phyloP scores from a whole-genome alignment of 1,284 basidiomycete species.

The Ustilago xerochloae region DNA sequence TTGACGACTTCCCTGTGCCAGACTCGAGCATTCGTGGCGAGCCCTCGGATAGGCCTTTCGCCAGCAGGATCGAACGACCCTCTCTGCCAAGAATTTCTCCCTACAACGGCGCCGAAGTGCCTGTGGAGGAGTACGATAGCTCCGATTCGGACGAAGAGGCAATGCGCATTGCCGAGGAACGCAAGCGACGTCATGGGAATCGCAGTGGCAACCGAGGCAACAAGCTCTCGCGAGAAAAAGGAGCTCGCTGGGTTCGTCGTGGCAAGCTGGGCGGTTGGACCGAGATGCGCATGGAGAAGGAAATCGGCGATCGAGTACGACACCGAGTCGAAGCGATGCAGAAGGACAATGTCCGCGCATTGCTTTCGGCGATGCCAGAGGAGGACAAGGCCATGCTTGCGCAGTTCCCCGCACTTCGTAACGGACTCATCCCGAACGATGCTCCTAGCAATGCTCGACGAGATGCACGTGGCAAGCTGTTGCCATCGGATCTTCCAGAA shows the following conservation, averaged over 20 bases:
- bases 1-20: slow-evolving; percentile 41
- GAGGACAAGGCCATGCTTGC: slow-evolving; percentile 47
- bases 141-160: slow-evolving; percentile 55
- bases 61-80: slow-evolving; percentile 36
- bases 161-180: slow-evolving; percentile 37
- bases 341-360: slow-evolving; percentile 56
- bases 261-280: slow-evolving; percentile 64
- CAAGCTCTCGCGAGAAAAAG: slow-evolving; percentile 59
- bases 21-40: slow-evolving; percentile 48
- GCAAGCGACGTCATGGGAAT: slow-evolving; percentile 40
- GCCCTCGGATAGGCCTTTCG: slow-evolving; percentile 37
- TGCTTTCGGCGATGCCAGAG: slow-evolving; percentile 47
- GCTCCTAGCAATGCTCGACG: slow-evolving; percentile 22
- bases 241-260: slow-evolving; percentile 61
- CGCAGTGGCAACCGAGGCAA: slow-evolving; percentile 63
- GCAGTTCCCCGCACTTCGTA: slow-evolving; percentile 33
- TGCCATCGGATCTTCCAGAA: slow-evolving; percentile 44
- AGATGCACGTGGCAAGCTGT: slow-evolving; percentile 26
- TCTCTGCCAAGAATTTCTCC: slow-evolving; percentile 29
- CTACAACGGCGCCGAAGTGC: slow-evolving; percentile 9
- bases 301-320: slow-evolving; percentile 51
- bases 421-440: slow-evolving; percentile 29
- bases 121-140: slow-evolving; percentile 13
- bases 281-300: slow-evolving; percentile 61
- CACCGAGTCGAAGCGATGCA: slow-evolving; percentile 54